These are phyloP conservation scores for Sugiyamaella grinbergsii DNA, from an alignment of 1,139 yeast genomes.

Conservation along the genomic window DNA sequence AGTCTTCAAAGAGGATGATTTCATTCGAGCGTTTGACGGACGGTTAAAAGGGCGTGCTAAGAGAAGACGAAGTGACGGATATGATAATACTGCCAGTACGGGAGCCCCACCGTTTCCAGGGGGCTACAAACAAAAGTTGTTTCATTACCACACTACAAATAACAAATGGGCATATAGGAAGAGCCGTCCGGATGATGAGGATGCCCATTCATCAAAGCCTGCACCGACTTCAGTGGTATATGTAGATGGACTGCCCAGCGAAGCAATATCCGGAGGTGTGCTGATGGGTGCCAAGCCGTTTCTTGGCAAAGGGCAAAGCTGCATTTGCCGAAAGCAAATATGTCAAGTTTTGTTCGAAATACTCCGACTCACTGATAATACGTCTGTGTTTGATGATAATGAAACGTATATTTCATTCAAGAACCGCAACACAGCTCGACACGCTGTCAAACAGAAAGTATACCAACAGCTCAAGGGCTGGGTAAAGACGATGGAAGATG, in stretches of 20 bases:
- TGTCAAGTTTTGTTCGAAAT: constrained; percentile 20
- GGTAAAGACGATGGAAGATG: constrained; percentile 37
- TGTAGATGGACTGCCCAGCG: constrained; percentile 25
- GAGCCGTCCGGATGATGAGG: background rate
- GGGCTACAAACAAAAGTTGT: constrained; percentile 17
- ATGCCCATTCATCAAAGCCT: constrained; percentile 27
- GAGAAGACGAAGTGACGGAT: constrained; percentile 1
- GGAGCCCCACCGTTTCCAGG: background rate
- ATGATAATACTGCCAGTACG: background rate
- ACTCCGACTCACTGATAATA: constrained; percentile 1
- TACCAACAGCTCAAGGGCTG: constrained; percentile 35
- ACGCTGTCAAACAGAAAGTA: constrained; percentile 30
- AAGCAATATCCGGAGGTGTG: constrained; percentile 41
- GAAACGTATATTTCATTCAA: constrained; percentile 25
- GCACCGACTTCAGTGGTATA: constrained; percentile 32
- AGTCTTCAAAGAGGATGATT: constrained; percentile 42
- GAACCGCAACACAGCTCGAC: constrained; percentile 26
- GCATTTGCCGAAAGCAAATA: constrained; percentile 29
- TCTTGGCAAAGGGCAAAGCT: constrained; percentile 33
- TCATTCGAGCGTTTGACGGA: constrained; percentile 48
- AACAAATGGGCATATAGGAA: constrained; percentile 26
- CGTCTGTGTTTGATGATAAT: constrained; percentile 9
- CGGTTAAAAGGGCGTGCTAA: constrained; percentile 14
- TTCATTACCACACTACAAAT: constrained; percentile 24
- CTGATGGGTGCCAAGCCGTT: constrained; percentile 41